phyloP scores from a whole-genome alignment of 352 stramenopile genomes.

The Pseudoperonospora humuli region DNA sequence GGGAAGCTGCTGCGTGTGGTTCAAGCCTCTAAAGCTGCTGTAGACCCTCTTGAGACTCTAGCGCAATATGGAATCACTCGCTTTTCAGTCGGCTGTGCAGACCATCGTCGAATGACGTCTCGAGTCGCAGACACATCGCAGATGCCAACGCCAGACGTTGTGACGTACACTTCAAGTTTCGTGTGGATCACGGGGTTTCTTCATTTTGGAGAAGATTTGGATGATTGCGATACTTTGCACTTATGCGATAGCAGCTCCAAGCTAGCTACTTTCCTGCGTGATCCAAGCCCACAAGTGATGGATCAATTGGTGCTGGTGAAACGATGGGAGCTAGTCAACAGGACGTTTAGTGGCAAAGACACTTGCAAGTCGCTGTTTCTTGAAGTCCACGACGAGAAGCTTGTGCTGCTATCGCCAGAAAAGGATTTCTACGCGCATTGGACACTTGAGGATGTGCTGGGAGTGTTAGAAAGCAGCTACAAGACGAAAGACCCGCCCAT shows the following conservation, averaged over 20 bases:
- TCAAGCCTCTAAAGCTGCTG: constrained; percentile 1
- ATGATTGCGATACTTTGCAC: constrained; percentile 13
- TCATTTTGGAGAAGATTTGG: constrained; percentile 19
- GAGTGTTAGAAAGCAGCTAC: constrained; percentile 27
- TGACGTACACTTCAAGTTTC: constrained; percentile 26
- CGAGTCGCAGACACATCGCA: not conserved
- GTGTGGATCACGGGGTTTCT: constrained; percentile 49
- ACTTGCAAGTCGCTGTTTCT: constrained; percentile 21
- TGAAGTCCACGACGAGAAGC: constrained; percentile 29
- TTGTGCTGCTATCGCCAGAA: constrained; percentile 1
- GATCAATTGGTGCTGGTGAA: constrained; percentile 54
- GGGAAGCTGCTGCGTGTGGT: constrained; percentile 23
- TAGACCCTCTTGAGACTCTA: constrained; percentile 4
- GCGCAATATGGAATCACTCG: constrained; percentile 9
- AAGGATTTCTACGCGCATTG: constrained; percentile 3
- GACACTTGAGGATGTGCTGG: constrained; percentile 14
- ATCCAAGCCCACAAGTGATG: constrained; percentile 26
- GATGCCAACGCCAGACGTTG: constrained; percentile 1
- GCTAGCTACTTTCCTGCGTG: constrained; percentile 32
- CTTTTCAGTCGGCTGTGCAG: constrained; percentile 2
- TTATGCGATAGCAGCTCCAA: constrained; percentile 30
- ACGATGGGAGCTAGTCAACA: constrained; percentile 43
- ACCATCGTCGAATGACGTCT: constrained; percentile 1
- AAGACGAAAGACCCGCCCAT: constrained; percentile 35
- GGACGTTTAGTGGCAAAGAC: constrained; percentile 5